Evolutionary conservation across 176 grass and related monocot genomes (phyloP), one percentile per base, ranked within the genome.

Genomic region (Aegilops sharonensis): DNA sequence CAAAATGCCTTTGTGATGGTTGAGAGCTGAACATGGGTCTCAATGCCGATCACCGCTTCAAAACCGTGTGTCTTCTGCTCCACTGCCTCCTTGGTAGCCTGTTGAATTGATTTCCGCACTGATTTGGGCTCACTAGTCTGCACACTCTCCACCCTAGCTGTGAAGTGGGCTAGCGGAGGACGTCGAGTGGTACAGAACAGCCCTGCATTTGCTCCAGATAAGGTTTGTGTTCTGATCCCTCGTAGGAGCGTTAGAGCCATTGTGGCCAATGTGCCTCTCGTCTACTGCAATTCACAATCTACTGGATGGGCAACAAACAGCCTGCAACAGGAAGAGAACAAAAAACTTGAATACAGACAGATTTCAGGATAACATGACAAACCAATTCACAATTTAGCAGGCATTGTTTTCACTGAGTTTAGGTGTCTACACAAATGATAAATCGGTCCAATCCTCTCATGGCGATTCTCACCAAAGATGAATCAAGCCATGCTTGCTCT

Each of bases 1-100:
- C 96, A 98, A 15, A 98, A 98, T 11, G 96, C 96, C 75, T 98
- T 98, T 4, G 96, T 94, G 65, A 80, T 60, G 2, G 93, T 98
- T 0, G 77, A 90, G 25, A 95, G 90, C 78, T 95, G 96, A 35
- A 98, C 96, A 42, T 98, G 96, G 32, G 96, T 98, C 87, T 98
- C 96, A 15, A 98, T 98, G 25, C 96, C 96, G 9, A 98, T 95
- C 24, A 98, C 72, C 5, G 92, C 90, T 59, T 98, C 96, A 9
- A 92, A 98, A 40, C 96, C 93, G 56, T 92, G 90, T 2, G 27
- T 47, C 66, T 92, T 93, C 47, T 91, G 88, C 40, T 94, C 86
- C 0, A 76, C 72, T 5, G 64, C 79, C 81, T 89, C 85, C 75
- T 85, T 90, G 48, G 86, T 87, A 6, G 88, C 81, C 13, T 86